Evolutionary conservation across 139 green algal genomes (phyloP).

Genomic region (Asterochloris sp.): DNA sequence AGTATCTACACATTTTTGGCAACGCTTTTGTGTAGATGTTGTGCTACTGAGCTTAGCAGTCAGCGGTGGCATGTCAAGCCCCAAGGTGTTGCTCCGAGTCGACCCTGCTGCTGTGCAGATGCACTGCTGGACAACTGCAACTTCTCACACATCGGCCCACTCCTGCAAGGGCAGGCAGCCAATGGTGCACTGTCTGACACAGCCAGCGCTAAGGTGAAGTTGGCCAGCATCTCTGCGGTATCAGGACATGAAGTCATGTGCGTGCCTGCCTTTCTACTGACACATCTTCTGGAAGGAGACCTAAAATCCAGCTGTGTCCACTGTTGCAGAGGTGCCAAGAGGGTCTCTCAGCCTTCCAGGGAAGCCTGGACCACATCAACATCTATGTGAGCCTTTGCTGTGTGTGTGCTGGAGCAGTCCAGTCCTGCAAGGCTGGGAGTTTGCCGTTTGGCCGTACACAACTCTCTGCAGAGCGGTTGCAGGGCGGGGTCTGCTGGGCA

Average conservation of each 20-base stretch:
- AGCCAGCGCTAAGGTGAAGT: neutral
- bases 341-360: neutral
- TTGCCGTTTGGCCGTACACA: no score
- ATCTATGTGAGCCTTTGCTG: conserved; percentile 35
- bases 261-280: neutral
- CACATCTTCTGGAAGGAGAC: neutral
- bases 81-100: neutral
- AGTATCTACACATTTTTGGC: neutral
- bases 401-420: neutral
- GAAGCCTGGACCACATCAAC: conserved; percentile 36
- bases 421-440: conserved; percentile 6
- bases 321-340: neutral
- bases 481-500: no score
- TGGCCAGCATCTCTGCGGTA: neutral
- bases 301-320: neutral
- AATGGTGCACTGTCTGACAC: neutral
- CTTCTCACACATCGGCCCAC: neutral
- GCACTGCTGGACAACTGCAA: conserved; percentile 8
- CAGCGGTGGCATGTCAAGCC: neutral
- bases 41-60: no score
- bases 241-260: neutral
- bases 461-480: no score
- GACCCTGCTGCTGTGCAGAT: neutral
- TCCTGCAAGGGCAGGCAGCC: neutral
- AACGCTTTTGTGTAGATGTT: no score